phyloP scores from a whole-genome alignment of 1,139 yeast genomes.

The Saccharomyces hybrid region DNA sequence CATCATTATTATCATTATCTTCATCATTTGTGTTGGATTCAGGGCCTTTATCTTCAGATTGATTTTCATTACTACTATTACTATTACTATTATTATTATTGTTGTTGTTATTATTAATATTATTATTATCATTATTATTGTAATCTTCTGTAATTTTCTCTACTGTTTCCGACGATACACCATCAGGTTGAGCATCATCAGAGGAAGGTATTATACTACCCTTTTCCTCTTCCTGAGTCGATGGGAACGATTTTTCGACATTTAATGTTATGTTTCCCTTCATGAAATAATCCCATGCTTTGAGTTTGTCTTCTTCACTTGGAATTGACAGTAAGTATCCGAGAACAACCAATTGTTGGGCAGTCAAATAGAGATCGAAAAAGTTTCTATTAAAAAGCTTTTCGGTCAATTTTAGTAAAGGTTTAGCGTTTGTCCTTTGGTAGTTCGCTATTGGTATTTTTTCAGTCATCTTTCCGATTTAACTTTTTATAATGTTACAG shows the following conservation, averaged over 20 bases:
- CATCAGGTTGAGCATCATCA: neutral
- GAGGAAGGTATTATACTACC: neutral
- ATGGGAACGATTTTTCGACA: conserved; percentile 19
- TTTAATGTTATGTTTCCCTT: conserved; percentile 44
- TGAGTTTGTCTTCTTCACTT: conserved; percentile 25
- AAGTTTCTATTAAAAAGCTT: conserved; percentile 41
- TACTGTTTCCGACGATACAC: neutral
- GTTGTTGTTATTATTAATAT: conserved; percentile 1
- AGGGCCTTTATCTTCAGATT: conserved; percentile 7
- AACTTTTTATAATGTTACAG: neutral
- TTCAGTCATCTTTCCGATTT: conserved; percentile 9
- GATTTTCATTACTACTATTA: conserved; percentile 10
- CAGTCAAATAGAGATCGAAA: conserved; percentile 53
- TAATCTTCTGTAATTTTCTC: conserved; percentile 10
- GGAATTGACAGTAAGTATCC: conserved; percentile 36
- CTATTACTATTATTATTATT: conserved; percentile 12
- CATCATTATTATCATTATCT: conserved; percentile 10
- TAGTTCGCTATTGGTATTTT: conserved; percentile 22
- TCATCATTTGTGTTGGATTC: conserved; percentile 10
- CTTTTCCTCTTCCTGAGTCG: neutral
- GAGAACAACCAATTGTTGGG: conserved; percentile 53
- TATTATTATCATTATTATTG: conserved; percentile 1
- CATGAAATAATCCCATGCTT: conserved; percentile 47
- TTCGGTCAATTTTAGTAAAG: conserved; percentile 42
- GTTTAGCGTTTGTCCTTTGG: conserved; percentile 21